Evolutionary conservation across 1,284 basidiomycete species (phyloP), one percentile per base, ranked within the genome.

Genomic region (Naganishia sp.): DNA sequence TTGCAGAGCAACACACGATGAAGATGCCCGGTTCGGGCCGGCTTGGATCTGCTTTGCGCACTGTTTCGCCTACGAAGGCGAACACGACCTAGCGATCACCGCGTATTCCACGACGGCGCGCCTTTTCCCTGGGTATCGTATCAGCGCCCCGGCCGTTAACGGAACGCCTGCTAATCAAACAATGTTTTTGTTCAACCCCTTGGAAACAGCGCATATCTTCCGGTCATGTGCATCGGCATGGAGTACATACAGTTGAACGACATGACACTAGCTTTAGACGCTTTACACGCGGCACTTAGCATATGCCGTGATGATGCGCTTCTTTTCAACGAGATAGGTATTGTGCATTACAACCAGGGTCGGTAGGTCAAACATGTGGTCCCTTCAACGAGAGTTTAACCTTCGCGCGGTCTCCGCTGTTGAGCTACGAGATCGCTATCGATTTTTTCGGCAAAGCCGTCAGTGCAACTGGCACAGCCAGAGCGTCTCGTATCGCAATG

Each of bases 41-140:
- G 92, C 93, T 0, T 99, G 96, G 96, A 88, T 98, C 67, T 91
- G 94, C 1, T 99, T 98, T 77, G 96, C 90, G 1, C 96, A 99
- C 81, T 93, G 93, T 0, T 98, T 97, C 80, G 92, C 95, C 1
- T 83, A 92, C 69, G 95, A 99, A 78, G 94, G 95, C 18, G 96
- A 99, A 78, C 94, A 95, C 81, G 96, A 99, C 73, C 94, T 97
- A 75, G 96, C 96, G 1, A 91, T 99, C 52, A 97, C 93, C 0
- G 94, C 96, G 1, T 99, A 99, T 80, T 95, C 94, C 15, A 99
- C 96, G 0, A 94, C 92, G 57, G 90, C 93, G 2, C 83, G 94
- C 39, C 88, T 97, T 81, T 98, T 98, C 75, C 90, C 89, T 63
- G 94, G 94, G 90, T 94, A 75, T 66, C 28, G 28, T 28, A 86